phyloP scores from a whole-genome alignment of 345 rosid genomes.

The Hypericum perforatum region DNA sequence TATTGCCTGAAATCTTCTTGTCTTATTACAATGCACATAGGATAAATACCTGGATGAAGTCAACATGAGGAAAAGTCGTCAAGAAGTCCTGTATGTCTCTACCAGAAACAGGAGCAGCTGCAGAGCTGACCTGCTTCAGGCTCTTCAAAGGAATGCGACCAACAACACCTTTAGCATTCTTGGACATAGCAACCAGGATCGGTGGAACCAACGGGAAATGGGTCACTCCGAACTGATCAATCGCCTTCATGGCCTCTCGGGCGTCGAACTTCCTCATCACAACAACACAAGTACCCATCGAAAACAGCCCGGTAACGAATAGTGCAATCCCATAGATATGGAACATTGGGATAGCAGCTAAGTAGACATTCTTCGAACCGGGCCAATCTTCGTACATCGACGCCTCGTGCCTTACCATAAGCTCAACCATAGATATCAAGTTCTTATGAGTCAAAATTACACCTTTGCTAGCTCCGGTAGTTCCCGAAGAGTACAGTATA shows the following conservation, averaged over 20 bases:
- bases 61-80: slow-evolving; percentile 46
- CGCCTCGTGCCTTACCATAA: slow-evolving; percentile 72
- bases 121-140: slow-evolving; percentile 73
- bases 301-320: slow-evolving; percentile 49
- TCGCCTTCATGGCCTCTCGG: slow-evolving; percentile 31
- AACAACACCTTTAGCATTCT: slow-evolving; percentile 18
- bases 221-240: slow-evolving; percentile 46
- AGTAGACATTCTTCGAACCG: slow-evolving; percentile 39
- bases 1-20: no score
- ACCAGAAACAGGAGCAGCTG: slow-evolving; percentile 60
- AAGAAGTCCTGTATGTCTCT: slow-evolving; percentile 47
- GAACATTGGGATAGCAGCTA: slow-evolving; percentile 66
- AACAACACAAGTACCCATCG: slow-evolving; percentile 56
- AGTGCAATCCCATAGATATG: slow-evolving; percentile 75
- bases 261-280: slow-evolving; percentile 60
- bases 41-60: slow-evolving; percentile 60
- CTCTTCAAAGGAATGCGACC: slow-evolving; percentile 35
- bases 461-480: slow-evolving; percentile 78
- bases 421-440: slow-evolving; percentile 56
- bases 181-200: slow-evolving; percentile 42
- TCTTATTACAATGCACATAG: not conserved
- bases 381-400: slow-evolving; percentile 49
- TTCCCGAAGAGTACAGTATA: slow-evolving; percentile 73
- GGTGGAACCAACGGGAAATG: slow-evolving; percentile 83
- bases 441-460: slow-evolving; percentile 63